Percentiles rank a stretch among this genome's conserved stretches.
Conservation (phyloP, 2,329 filamentous ascomycete species). For the Coniochaeta prunicola region DNA sequence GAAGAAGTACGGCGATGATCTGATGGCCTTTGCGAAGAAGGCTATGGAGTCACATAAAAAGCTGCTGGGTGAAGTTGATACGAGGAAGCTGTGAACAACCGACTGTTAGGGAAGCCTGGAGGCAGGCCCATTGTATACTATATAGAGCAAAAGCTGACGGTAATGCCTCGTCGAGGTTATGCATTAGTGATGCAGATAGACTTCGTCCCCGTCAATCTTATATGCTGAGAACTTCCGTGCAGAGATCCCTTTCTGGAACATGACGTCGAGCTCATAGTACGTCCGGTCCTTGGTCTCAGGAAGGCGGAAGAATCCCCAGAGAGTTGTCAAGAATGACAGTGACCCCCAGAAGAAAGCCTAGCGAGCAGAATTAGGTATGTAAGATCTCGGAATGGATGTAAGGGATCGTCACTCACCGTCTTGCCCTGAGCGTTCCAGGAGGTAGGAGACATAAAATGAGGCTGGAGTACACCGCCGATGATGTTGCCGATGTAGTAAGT, state of each 20-base stretch:
- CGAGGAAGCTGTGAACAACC: not conserved
- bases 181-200: not conserved
- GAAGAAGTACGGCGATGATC: slow-evolving; percentile 21
- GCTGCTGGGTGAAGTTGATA: not conserved
- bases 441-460: slow-evolving; percentile 28
- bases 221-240: slow-evolving; percentile 24
- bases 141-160: not conserved
- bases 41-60: slow-evolving; percentile 8
- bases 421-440: slow-evolving; percentile 33
- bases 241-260: slow-evolving; percentile 24
- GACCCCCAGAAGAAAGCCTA: slow-evolving; percentile 35
- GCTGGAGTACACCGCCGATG: slow-evolving; percentile 30
- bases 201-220: slow-evolving; percentile 5
- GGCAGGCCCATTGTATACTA: not conserved
- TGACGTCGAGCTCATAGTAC: slow-evolving; percentile 36
- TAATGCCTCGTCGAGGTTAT: not conserved
- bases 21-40: slow-evolving; percentile 17
- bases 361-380: slow-evolving; percentile 5
- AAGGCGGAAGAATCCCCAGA: slow-evolving; percentile 34
- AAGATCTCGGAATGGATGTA: not conserved
- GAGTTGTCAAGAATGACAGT: slow-evolving; percentile 25
- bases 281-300: slow-evolving; percentile 38
- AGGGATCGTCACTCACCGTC: slow-evolving; percentile 12
- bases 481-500: slow-evolving; percentile 34
- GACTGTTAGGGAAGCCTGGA: not conserved